Conservation (phyloP, 495 filamentous ascomycete genomes). For the Podospora pseudocomata region DNA sequence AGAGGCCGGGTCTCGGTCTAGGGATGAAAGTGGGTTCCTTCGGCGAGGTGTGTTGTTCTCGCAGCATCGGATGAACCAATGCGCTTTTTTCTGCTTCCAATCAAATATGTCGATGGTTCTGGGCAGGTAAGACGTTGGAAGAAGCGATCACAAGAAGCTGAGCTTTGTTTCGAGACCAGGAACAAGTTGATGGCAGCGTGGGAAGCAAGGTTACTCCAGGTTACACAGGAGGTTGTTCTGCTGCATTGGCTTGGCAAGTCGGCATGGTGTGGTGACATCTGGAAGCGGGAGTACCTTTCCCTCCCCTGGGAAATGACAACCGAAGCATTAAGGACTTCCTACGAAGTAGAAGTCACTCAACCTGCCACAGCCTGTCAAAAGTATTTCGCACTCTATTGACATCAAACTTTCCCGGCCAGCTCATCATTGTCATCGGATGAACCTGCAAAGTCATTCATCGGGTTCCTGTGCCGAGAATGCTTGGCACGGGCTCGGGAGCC, state of each 20-base stretch:
- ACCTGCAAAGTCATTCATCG: not conserved
- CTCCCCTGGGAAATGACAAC: not conserved
- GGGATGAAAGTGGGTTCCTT: not conserved
- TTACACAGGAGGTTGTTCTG: not conserved
- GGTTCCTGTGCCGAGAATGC: not conserved
- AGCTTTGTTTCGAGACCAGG: slow-evolving; percentile 1
- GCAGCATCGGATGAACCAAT: slow-evolving; percentile 1
- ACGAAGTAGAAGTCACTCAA: not conserved
- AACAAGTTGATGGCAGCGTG: not conserved
- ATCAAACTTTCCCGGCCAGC: not conserved
- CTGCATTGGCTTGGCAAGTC: not conserved
- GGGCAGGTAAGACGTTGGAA: not conserved
- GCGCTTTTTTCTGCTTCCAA: not conserved
- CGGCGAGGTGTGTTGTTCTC: not conserved
- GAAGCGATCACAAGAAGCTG: not conserved
- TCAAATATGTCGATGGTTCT: not conserved
- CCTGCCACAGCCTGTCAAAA: no score
- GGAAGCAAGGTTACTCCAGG: not conserved
- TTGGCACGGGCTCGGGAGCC: not conserved
- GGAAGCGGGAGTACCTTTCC: not conserved
- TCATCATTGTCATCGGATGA: not conserved
- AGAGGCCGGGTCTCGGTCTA: not conserved
- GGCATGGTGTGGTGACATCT: not conserved
- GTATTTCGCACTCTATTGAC: not conserved
- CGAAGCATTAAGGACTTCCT: not conserved